Evolutionary conservation across 176 grass and related monocot genomes (phyloP).

Genomic region (Bonia amplexicaulis): DNA sequence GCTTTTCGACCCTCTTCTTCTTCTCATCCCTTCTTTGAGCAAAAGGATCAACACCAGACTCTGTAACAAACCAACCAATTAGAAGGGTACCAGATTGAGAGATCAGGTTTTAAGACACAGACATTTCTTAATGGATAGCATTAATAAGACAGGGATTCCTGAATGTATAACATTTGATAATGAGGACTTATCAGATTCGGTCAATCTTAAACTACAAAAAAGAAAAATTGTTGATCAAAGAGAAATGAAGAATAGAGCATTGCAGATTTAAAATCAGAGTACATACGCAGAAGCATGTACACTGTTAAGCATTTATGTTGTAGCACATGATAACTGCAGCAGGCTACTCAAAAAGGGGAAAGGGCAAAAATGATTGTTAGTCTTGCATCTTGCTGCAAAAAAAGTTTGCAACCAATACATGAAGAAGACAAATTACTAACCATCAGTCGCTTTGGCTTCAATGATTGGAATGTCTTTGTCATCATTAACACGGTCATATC

Average conservation of each 20-base stretch:
- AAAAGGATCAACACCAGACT: slow-evolving; percentile 84
- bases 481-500: slow-evolving; percentile 95
- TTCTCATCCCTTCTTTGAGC: slow-evolving; percentile 77
- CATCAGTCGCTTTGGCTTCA: slow-evolving; percentile 70
- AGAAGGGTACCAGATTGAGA: neutral
- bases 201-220: neutral
- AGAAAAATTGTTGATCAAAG: neutral
- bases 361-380: neutral
- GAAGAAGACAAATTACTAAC: slow-evolving; percentile 34
- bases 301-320: neutral
- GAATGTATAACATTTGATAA: neutral
- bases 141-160: neutral
- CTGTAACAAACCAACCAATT: slow-evolving; percentile 34
- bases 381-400: neutral
- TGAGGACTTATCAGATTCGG: neutral
- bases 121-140: neutral
- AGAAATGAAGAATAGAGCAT: neutral
- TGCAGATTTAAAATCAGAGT: neutral
- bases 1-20: slow-evolving; percentile 78
- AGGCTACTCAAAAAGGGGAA: neutral
- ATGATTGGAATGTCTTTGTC: slow-evolving; percentile 84
- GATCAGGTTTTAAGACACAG: neutral
- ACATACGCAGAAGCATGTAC: neutral
- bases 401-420: neutral
- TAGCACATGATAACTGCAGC: neutral